Base-by-base conservation (phyloP, 257 asterid species). In the Hygrophila difformis region DNA sequence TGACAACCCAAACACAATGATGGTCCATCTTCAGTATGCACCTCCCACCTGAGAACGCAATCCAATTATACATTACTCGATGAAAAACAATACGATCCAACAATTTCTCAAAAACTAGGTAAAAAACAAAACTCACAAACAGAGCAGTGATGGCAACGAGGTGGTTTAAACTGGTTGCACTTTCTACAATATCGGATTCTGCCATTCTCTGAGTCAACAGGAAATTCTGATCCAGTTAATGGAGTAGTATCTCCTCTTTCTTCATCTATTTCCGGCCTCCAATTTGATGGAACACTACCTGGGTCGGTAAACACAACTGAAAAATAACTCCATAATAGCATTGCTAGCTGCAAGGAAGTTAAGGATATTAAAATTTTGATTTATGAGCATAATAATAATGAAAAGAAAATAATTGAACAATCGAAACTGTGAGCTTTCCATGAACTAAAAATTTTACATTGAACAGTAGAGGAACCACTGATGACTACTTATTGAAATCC, bases 131-230 rank as follows among this genome's bases (percentile, higher is more conserved):
- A 77, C 98, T 85, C 73, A 89, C 98, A 89, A 67, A 89, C 94
- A 71, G 99, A 91, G 73, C 99, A 91, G 62, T 91, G 99, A 78
- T 86, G 99, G 76, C 99, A 91, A 38, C 99, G 88, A 52, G 99
- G 95, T 59, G 99, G 96, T 60, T 91, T 91, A 63, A 76, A 63
- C 77, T 82, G 96, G 75, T 78, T 91, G 82, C 98, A 91, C 66
- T 91, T 91, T 55, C 91, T 70, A 69, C 99, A 91, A 55, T 61
- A 74, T 31, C 99, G 92, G 37, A 76, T 44, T 62, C 77, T 61
- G 18, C 79, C 67, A 45, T 76, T 70, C 43, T 71, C 80, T 17
- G 70, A 44, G 36, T 80, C 83, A 17, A 68, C 43, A 18, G 76
- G 64, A 53, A 74, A 86, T 45, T 86, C 96, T 9, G 81, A 1